Evolutionary conservation across 306 rosid species (phyloP).

Genomic region (Gleditsia sinensis): DNA sequence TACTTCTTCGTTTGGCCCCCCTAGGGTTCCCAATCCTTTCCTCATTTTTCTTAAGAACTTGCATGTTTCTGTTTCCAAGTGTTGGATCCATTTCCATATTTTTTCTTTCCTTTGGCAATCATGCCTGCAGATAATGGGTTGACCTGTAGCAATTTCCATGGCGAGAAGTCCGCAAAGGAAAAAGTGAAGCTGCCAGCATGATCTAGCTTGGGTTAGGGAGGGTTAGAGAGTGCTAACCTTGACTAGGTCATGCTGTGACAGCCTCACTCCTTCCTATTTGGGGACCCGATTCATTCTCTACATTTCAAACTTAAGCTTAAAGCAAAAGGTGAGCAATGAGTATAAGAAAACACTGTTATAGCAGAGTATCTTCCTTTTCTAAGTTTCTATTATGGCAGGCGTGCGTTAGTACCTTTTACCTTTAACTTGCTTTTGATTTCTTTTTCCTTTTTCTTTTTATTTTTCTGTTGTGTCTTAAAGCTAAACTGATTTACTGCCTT

Average conservation of each 20-base stretch:
- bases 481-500: not conserved
- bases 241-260: slow-evolving; percentile 99
- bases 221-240: slow-evolving; percentile 47
- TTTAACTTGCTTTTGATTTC: not conserved
- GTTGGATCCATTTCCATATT: not conserved
- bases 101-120: not conserved
- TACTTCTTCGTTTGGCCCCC: no score
- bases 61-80: no score
- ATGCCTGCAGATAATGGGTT: not conserved
- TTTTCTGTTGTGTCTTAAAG: not conserved
- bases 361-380: slow-evolving; percentile 24
- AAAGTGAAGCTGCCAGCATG: slow-evolving; percentile 99
- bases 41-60: no score
- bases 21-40: not conserved
- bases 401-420: slow-evolving; percentile 35
- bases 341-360: slow-evolving; percentile 18
- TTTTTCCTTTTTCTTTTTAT: not conserved
- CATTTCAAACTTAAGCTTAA: not conserved
- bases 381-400: slow-evolving; percentile 31
- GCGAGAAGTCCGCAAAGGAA: slow-evolving; percentile 65
- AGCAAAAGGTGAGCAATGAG: slow-evolving; percentile 18
- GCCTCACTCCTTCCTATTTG: slow-evolving; percentile 96
- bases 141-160: not conserved
- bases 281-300: slow-evolving; percentile 41
- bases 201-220: slow-evolving; percentile 69